phyloP scores from a whole-genome alignment of 2,329 filamentous ascomycete genomes.

The Nothophaeocryptopus gaeumannii region DNA sequence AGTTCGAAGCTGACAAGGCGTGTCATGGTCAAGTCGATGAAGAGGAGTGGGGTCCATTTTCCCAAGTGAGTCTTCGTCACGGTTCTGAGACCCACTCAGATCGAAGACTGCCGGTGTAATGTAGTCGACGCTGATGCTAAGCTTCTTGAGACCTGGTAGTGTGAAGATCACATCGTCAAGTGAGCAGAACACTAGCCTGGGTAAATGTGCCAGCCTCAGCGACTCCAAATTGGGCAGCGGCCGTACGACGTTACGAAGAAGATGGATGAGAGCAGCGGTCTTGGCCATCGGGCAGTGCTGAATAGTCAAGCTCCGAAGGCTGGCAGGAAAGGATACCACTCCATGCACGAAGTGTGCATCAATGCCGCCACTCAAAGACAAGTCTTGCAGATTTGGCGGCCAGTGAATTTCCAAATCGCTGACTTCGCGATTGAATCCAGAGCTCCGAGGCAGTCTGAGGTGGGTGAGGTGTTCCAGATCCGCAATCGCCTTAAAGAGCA shows the following conservation, averaged over 20 bases:
- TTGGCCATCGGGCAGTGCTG: slow-evolving; percentile 44
- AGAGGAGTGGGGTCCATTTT: slow-evolving; percentile 2
- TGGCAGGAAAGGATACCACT: slow-evolving; percentile 33
- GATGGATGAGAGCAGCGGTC: slow-evolving; percentile 35
- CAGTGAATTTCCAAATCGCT: slow-evolving; percentile 32
- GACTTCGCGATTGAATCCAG: slow-evolving; percentile 28
- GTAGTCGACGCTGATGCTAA: slow-evolving; percentile 49
- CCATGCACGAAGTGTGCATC: slow-evolving; percentile 42
- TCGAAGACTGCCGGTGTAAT: slow-evolving; percentile 44
- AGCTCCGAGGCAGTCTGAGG: slow-evolving; percentile 41
- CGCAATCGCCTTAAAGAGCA: slow-evolving; percentile 52
- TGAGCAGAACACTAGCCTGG: slow-evolving; percentile 37
- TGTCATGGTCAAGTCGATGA: slow-evolving; percentile 10
- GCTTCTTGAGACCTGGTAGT: slow-evolving; percentile 38
- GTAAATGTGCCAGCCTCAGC: slow-evolving; percentile 42
- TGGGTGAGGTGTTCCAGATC: slow-evolving; percentile 44
- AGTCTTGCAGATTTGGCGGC: slow-evolving; percentile 43
- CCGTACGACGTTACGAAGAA: slow-evolving; percentile 36
- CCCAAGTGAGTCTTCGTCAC: no score
- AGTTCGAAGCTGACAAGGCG: slow-evolving; percentile 35
- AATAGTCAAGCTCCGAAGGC: slow-evolving; percentile 39
- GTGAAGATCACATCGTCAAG: slow-evolving; percentile 43
- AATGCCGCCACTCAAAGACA: slow-evolving; percentile 46
- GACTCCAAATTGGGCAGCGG: slow-evolving; percentile 33
- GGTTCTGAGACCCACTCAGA: slow-evolving; percentile 5